Base-by-base conservation (phyloP, 2,329 filamentous ascomycete species). In the Elsinoe necatrix region DNA sequence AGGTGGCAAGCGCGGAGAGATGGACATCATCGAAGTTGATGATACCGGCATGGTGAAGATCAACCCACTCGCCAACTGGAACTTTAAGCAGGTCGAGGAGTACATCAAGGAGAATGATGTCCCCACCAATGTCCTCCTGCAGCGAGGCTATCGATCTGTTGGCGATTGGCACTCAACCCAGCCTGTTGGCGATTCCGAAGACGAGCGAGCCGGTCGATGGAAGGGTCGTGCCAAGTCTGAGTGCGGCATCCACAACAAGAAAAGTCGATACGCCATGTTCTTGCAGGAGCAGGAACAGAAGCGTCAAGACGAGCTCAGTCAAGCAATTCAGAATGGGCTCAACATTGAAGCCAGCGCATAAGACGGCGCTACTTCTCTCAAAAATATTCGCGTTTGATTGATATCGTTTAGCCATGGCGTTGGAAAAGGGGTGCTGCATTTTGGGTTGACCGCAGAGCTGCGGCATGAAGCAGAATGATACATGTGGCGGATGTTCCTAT, bases 201-300 rank as follows among this genome's bases (percentile, higher is more conserved):
- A 97, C 67, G 93, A 98, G 81, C 86, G 93, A 54, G 87, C 93
- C 7, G 93, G 93, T 58, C 85, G 93, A 64, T 98, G 93, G 93
- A 96, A 95, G 80, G 93, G 93, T 60, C 87, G 90, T 72, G 76
- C 80, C 67, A 98, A 98, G 85, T 95, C 90, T 14, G 93, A 98
- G 77, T 98, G 93, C 72, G 93, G 93, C 48, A 97, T 98, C 68
- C 93, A 98, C 82, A 97, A 97, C 79, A 95, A 93, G 74, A 86
- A 91, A 72, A 95, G 89, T 58, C 85, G 90, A 64, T 98, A 97
- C 68, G 87, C 90, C 9, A 84, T 91, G 73, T 96, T 86, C 73
- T 74, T 95, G 57, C 78, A 80, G 65, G 83, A 89, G 60, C 81
- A 87, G 72, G 85, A 89, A 69, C 75, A 79, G 67, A 85, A 88